Base-by-base conservation (phyloP, 2,329 filamentous ascomycete species). In the Cadophora luteo-olivacea region DNA sequence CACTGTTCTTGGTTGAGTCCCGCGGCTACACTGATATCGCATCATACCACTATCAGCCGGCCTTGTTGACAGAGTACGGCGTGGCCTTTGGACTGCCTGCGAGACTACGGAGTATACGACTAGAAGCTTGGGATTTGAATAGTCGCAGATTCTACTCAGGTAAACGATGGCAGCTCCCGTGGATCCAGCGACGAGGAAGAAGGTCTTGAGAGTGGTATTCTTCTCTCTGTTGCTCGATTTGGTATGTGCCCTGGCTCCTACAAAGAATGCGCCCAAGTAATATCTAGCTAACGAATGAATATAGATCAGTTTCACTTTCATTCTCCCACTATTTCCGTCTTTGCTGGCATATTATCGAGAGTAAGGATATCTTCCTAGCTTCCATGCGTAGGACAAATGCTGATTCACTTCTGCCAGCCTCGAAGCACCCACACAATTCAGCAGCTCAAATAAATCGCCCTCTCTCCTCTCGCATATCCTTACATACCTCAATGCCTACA, bases 331-430 rank as follows among this genome's bases (percentile, higher is more conserved):
- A 45, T 99, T 98, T 79, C 96, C 94, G 8, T 94, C 94, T 68
- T 91, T 99, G 55, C 91, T 98, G 80, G 92, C 97, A 76, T 98
- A 97, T 86, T 99, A 98, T 83, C 92, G 93, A 81, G 90, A 93
- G 78, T 89, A 88, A 81, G 94, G 68, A 60, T 51, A 24, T 54
- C 24, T 33, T 55, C 36, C 36, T 12, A 14, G 4, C 7, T 49
- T 22, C 12, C 1, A 29, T 9, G 12, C 16, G 61, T 45, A 14
- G 7, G 33, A 25, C 48, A 51, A 97, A 52, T 80, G 83, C 41
- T 77, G 82, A 78, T 80, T 41, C 80, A 22, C 19, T 16, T 36
- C 74, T 77, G 24, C 64, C 79, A 91, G 93, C 78, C 89, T 90
- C 80, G 94, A 97, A 81, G 86, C 86, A 51, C 82, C 84, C 29